Conservation (phyloP, 192 early-diverging fungal genomes). For the Neocallimastix lanati region DNA sequence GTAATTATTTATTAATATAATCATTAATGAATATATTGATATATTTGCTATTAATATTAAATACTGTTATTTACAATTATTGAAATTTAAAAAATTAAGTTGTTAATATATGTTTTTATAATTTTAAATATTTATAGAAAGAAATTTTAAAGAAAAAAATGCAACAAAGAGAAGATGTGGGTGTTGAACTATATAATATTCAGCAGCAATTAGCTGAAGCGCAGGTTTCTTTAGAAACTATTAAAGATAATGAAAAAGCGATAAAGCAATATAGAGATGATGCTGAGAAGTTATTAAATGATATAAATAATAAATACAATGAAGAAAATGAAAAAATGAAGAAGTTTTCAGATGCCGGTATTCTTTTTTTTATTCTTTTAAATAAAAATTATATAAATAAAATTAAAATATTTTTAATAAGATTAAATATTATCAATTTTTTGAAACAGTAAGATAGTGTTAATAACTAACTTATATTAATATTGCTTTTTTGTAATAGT, state of each 20-base stretch:
- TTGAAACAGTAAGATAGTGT: too few relatives aligned
- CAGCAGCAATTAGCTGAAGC: conserved; percentile 36
- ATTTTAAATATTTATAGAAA: conserved; percentile 12
- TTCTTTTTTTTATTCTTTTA: too few relatives aligned
- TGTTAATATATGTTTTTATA: too few relatives aligned
- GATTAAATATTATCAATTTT: too few relatives aligned
- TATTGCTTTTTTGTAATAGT: conserved; percentile 15
- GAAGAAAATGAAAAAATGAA: conserved; percentile 21
- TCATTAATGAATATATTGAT: too few relatives aligned
- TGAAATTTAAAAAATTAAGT: too few relatives aligned
- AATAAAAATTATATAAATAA: too few relatives aligned
- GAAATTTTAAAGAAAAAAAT: conserved; percentile 19
- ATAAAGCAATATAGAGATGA: conserved; percentile 25
- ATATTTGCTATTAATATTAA: too few relatives aligned
- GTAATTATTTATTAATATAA: conserved; percentile 1
- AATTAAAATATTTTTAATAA: too few relatives aligned
- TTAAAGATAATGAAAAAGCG: conserved; percentile 22
- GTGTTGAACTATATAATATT: conserved; percentile 31
- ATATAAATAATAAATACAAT: conserved; percentile 18
- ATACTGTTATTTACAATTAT: too few relatives aligned
- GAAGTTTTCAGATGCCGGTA: conserved; percentile 6
- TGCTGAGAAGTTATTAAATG: conserved; percentile 20
- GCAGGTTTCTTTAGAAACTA: conserved; percentile 25
- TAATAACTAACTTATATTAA: too few relatives aligned
- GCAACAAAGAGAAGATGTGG: conserved; percentile 24